Percentiles rank a stretch among this genome's conserved stretches.
These are phyloP conservation scores for Pseudonitzschia delicatissima DNA, from an alignment of 108 stramenopile genomes.

Conservation along the genomic window DNA sequence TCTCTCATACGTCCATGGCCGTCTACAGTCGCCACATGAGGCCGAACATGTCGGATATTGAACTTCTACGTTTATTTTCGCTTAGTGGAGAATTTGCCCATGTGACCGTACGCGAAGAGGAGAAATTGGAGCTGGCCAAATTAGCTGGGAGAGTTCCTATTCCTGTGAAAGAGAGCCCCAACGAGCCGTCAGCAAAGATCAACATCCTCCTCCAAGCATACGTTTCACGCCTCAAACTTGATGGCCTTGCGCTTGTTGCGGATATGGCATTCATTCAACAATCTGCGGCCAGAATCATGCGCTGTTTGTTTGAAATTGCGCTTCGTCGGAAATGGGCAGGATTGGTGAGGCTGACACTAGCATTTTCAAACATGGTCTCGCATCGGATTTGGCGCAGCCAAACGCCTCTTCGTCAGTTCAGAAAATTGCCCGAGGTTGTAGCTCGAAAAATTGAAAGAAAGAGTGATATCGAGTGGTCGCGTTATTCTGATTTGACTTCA, in stretches of 20 bases:
- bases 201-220: slow-evolving; percentile 98
- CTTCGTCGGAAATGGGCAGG: slow-evolving; percentile 93
- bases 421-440: slow-evolving; percentile 89
- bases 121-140: slow-evolving; percentile 95
- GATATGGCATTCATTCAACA: slow-evolving; percentile 99
- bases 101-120: slow-evolving; percentile 96
- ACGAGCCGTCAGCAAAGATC: slow-evolving; percentile 93
- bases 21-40: slow-evolving; percentile 93
- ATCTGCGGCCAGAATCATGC: slow-evolving; percentile 94
- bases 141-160: slow-evolving; percentile 96
- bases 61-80: slow-evolving; percentile 93
- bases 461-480: slow-evolving; percentile 94
- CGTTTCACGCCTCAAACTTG: slow-evolving; percentile 94
- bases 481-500: slow-evolving; percentile 91
- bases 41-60: slow-evolving; percentile 97
- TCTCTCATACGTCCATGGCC: slow-evolving; percentile 95
- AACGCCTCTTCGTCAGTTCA: slow-evolving; percentile 95
- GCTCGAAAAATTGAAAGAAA: slow-evolving; percentile 94
- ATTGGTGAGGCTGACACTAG: slow-evolving; percentile 85
- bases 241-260: slow-evolving; percentile 97
- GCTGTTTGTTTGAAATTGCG: slow-evolving; percentile 96
- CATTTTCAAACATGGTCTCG: slow-evolving; percentile 95
- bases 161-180: slow-evolving; percentile 95
- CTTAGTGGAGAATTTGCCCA: slow-evolving; percentile 96
- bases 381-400: slow-evolving; percentile 94